phyloP scores from a whole-genome alignment of 2,329 filamentous ascomycete genomes.

The Fusarium haematococcum region DNA sequence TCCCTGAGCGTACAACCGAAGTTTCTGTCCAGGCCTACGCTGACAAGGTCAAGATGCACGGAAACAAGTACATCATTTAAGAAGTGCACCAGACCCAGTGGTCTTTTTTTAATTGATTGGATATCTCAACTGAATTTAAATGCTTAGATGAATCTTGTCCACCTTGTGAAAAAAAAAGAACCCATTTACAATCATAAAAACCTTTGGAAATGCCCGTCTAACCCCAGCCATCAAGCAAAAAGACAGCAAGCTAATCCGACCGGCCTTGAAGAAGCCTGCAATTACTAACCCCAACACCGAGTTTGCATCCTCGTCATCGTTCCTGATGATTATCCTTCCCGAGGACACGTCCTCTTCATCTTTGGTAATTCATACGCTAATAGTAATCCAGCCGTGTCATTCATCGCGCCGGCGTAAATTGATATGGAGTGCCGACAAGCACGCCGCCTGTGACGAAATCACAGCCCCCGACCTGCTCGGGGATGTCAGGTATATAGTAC shows the following conservation, averaged over 20 bases:
- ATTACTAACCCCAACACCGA: conserved; percentile 34
- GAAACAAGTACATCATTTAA: conserved; percentile 61
- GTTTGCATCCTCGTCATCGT: conserved; percentile 26
- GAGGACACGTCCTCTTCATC: not conserved
- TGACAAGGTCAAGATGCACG: conserved; percentile 61
- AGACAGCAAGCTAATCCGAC: conserved; percentile 13
- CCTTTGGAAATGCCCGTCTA: conserved; percentile 35
- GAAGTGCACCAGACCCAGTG: not conserved
- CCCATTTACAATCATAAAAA: conserved; percentile 21
- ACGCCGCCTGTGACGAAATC: conserved; percentile 42
- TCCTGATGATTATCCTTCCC: conserved; percentile 8
- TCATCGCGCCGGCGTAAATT: conserved; percentile 29
- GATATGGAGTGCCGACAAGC: conserved; percentile 19
- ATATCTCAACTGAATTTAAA: conserved; percentile 39
- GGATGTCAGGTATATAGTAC: conserved; percentile 48
- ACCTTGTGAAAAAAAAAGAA: conserved; percentile 13
- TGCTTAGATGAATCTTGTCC: conserved; percentile 34
- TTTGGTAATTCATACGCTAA: conserved; percentile 1
- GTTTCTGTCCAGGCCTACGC: conserved; percentile 47
- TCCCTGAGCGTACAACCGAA: conserved; percentile 65
- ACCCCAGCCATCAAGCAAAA: conserved; percentile 8
- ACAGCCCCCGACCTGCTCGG: conserved; percentile 43
- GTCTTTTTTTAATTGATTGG: conserved; percentile 31
- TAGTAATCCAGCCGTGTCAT: not conserved
- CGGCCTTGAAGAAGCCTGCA: conserved; percentile 7